Evolutionary conservation across 352 stramenopile genomes (phyloP), one percentile per base, ranked within the genome.

Genomic region (Bremia lactucae): DNA sequence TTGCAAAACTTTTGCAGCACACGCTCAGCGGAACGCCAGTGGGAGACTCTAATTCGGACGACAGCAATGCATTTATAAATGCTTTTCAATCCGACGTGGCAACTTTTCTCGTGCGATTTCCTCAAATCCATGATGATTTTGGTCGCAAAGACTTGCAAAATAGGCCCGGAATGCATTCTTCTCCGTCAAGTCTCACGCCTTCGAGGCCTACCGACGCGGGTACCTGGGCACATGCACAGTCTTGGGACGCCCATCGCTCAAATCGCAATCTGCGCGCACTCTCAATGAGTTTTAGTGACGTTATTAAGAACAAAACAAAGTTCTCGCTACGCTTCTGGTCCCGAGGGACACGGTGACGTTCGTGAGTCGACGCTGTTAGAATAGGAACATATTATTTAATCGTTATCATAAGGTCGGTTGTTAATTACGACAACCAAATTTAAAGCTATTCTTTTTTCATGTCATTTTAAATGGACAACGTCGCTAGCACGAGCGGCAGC

Each of bases 1-100:
- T 91, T 45, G 76, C 79, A 53, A 88, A 87, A 60, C 60, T 91
- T 33, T 52, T 91, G 16, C 79, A 91, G 52, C 63, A 73, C 59
- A 83, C 79, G 8, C 58, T 91, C 24, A 78, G 62, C 19, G 75
- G 75, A 22, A 78, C 68, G 43, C 44, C 59, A 23, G 42, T 84
- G 28, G 62, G 46, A 24, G 68, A 81, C 40, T 68, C 60, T 38
- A 59, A 75, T 33, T 42, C 68, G 3, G 62, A 59, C 14, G 58
- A 66, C 31, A 65, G 48, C 55, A 84, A 87, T 50, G 55, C 62
- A 36, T 87, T 87, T 52, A 75, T 87, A 47, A 49, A 53, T 20
- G 62, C 60, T 22, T 84, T 74, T 46, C 67, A 87, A 34, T 69
- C 74, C 20, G 75, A 68, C 44, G 59, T 87, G 36, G 65, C 64